These are phyloP conservation scores for Fusarium pseudoanthophilum DNA, from an alignment of 2,329 filamentous ascomycete species.

Conservation along the genomic window DNA sequence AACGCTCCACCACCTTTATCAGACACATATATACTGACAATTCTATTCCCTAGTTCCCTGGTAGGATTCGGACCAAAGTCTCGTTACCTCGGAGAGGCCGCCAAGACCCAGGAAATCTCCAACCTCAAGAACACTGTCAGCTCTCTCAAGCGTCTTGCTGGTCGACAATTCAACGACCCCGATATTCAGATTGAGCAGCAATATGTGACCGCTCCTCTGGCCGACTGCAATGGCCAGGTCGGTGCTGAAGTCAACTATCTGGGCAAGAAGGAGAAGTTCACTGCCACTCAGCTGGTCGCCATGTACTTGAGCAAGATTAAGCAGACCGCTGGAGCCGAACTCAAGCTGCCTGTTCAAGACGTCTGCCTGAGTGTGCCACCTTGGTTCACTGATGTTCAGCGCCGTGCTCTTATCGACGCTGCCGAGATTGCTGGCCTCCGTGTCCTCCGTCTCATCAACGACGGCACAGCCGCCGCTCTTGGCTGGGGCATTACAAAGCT, in stretches of 20 bases:
- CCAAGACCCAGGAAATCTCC: conserved; percentile 98
- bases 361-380: conserved; percentile 93
- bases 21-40: conserved; percentile 41
- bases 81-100: conserved; percentile 92
- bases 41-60: conserved; percentile 71
- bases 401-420: conserved; percentile 88
- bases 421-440: conserved; percentile 94
- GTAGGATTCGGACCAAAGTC: conserved; percentile 95
- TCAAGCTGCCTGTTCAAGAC: conserved; percentile 91
- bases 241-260: conserved; percentile 93
- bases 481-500: conserved; percentile 98
- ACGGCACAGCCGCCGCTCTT: conserved; percentile 94
- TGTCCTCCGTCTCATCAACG: conserved; percentile 93
- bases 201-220: conserved; percentile 84
- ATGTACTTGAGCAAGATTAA: conserved; percentile 98
- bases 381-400: conserved; percentile 97
- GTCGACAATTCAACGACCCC: conserved; percentile 86
- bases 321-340: conserved; percentile 84
- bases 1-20: conserved; percentile 25
- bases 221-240: conserved; percentile 93
- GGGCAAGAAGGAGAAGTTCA: conserved; percentile 95
- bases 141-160: conserved; percentile 91
- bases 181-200: conserved; percentile 94
- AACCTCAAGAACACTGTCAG: conserved; percentile 99
- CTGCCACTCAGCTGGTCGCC: conserved; percentile 90